Evolutionary conservation across 148 eudicot genomes (phyloP).

Genomic region (Drosera capensis): DNA sequence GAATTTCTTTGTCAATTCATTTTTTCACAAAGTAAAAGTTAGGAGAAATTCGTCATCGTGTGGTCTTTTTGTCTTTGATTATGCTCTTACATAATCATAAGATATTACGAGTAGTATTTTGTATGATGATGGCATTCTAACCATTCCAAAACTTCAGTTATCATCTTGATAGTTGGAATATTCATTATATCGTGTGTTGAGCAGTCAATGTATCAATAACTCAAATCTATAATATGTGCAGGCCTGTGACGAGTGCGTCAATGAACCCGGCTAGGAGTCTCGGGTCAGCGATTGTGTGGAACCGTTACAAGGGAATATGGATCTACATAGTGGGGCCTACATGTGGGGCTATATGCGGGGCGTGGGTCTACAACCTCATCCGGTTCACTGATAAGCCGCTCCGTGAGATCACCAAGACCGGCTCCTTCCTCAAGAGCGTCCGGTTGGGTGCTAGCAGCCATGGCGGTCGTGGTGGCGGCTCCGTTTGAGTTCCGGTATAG

Average conservation of each 20-base stretch:
- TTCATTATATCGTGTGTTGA: neutral
- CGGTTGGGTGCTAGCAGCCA: neutral
- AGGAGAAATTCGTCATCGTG: neutral
- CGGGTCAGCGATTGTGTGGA: conserved; percentile 35
- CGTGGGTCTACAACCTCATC: conserved; percentile 29
- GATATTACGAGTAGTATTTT: no score
- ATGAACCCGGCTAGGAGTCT: conserved; percentile 48
- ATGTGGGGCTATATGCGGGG: conserved; percentile 28
- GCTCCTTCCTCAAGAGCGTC: conserved; percentile 22
- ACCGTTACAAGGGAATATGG: conserved; percentile 25
- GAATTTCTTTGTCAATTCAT: neutral
- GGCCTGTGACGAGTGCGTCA: conserved; percentile 31
- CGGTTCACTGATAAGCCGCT: conserved; percentile 26
- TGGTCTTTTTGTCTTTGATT: neutral
- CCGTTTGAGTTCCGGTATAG: neutral
- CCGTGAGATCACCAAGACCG: conserved; percentile 26
- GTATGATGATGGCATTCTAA: no score
- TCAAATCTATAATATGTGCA: neutral
- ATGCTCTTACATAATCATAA: no score
- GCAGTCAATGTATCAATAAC: neutral
- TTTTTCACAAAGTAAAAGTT: neutral
- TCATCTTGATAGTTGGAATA: neutral
- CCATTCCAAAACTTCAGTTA: no score
- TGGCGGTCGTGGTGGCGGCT: no score
- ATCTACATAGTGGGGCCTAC: conserved; percentile 31